Base-by-base conservation (phyloP, 2,329 filamentous ascomycete species). In the Didymella exigua region DNA sequence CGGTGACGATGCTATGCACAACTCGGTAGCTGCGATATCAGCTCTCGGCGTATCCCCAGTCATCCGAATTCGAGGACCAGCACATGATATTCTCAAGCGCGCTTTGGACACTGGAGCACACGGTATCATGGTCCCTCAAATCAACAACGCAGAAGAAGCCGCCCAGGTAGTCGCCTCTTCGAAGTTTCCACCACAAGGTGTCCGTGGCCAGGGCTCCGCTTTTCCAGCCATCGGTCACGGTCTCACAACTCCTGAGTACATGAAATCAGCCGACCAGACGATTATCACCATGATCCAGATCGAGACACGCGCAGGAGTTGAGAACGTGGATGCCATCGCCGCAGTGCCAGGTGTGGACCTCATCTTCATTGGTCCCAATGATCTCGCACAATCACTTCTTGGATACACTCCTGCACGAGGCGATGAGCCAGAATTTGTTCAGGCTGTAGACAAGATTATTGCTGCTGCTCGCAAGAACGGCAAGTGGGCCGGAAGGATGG, bases 271-370 rank as follows among this genome's bases (percentile, higher is more conserved):
- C 41, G 85, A 86, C 64, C 77, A 79, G 8, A 79, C 79, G 26
- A 77, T 89, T 19, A 68, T 89, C 54, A 87, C 84, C 14, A 86
- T 88, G 75, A 84, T 88, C 10, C 86, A 89, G 70, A 88, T 89
- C 47, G 86, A 89, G 75, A 88, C 86, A 0, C 76, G 78, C 56
- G 85, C 87, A 68, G 86, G 86, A 0, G 75, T 89, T 13, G 81
- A 79, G 41, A 79, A 80, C 48, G 75, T 88, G 1, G 85, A 88
- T 29, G 83, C 82, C 42, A 89, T 89, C 69, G 85, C 84, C 36
- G 78, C 81, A 18, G 77, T 86, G 19, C 74, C 84, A 3, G 84
- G 84, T 3, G 77, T 89, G 19, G 86, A 89, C 57, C 81, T 86
- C 4, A 73, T 89, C 21, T 88, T 88, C 67, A 79, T 89, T 41